Evolutionary conservation across 139 green algal species (phyloP).

Genomic region (Mychonastes homosphaera): DNA sequence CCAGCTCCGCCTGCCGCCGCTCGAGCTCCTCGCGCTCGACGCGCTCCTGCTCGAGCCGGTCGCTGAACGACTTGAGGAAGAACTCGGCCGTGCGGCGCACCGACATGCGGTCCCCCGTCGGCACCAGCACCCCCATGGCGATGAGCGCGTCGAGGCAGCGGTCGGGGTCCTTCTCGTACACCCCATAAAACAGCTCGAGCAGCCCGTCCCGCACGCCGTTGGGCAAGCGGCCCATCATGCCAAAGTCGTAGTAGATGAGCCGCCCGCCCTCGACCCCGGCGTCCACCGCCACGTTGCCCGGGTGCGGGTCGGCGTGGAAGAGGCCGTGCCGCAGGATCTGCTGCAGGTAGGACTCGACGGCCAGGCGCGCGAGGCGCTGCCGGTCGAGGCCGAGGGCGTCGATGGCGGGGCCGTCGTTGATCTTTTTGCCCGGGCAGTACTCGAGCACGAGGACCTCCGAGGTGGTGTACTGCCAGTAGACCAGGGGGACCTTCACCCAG

Average conservation of each 20-base stretch:
- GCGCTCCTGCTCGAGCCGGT: conserved; percentile 42
- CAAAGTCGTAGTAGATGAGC: conserved; percentile 98
- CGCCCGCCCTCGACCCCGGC: conserved; percentile 36
- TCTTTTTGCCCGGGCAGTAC: conserved; percentile 89
- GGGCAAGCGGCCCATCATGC: conserved; percentile 15
- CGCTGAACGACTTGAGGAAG: conserved; percentile 89
- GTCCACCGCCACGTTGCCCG: conserved; percentile 95
- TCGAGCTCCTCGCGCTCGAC: conserved; percentile 26
- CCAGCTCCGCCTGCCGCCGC: background rate
- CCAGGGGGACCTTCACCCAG: conserved; percentile 77
- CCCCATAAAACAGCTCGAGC: conserved; percentile 94
- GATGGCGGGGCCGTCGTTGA: conserved; percentile 75
- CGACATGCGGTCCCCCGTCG: conserved; percentile 69
- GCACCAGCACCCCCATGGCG: conserved; percentile 70
- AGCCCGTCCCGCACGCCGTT: conserved; percentile 66
- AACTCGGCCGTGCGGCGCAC: conserved; percentile 88
- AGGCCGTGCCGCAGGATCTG: conserved; percentile 62
- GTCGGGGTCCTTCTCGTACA: conserved; percentile 80
- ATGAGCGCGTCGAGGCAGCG: conserved; percentile 50
- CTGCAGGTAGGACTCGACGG: conserved; percentile 88
- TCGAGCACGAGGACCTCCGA: conserved; percentile 83
- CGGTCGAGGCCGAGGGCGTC: conserved; percentile 79
- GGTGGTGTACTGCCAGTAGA: conserved; percentile 59
- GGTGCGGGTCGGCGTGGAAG: conserved; percentile 69
- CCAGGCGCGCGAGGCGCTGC: conserved; percentile 62